phyloP scores from a whole-genome alignment of 495 filamentous ascomycete genomes.

The Aspergillus olivimuriae region DNA sequence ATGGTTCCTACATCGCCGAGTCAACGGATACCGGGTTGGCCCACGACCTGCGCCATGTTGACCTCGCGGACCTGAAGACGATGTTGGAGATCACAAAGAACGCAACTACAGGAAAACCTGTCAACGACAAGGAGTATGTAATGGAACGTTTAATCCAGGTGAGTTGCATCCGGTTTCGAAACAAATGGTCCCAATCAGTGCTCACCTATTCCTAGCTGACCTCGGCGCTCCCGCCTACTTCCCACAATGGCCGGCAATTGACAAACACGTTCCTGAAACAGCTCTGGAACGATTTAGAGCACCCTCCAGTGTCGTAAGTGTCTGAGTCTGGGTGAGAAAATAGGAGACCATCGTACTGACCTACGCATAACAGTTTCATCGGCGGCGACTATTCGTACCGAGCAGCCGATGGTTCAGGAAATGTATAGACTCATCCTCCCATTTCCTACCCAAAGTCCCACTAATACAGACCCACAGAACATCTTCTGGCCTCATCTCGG shows the following conservation, averaged over 20 bases:
- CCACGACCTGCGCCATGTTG: conserved; percentile 34
- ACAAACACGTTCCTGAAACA: conserved; percentile 55
- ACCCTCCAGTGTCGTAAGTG: conserved; percentile 60
- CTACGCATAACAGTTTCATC: conserved; percentile 32
- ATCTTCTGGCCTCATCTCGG: conserved; percentile 59
- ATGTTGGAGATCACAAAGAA: conserved; percentile 49
- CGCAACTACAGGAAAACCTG: conserved; percentile 71
- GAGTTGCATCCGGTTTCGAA: conserved; percentile 1
- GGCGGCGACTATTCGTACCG: conserved; percentile 53
- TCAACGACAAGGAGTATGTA: conserved; percentile 71
- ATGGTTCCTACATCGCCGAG: conserved; percentile 46
- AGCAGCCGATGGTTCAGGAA: conserved; percentile 63
- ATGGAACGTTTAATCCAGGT: conserved; percentile 52
- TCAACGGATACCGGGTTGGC: conserved; percentile 27
- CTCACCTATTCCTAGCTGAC: conserved; percentile 23
- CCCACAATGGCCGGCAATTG: conserved; percentile 42
- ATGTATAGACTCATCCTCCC: conserved; percentile 29
- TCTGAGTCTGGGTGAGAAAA: too few species aligned
- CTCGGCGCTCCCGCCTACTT: conserved; percentile 46
- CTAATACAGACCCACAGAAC: conserved; percentile 42
- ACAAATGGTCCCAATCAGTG: conserved; percentile 1
- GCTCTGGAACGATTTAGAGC: conserved; percentile 63
- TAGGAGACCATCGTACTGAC: too few species aligned
- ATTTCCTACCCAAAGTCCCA: neutral
- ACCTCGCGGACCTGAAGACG: conserved; percentile 35